Conservation (phyloP, 2,329 filamentous ascomycete species). For the Alternaria alternata region DNA sequence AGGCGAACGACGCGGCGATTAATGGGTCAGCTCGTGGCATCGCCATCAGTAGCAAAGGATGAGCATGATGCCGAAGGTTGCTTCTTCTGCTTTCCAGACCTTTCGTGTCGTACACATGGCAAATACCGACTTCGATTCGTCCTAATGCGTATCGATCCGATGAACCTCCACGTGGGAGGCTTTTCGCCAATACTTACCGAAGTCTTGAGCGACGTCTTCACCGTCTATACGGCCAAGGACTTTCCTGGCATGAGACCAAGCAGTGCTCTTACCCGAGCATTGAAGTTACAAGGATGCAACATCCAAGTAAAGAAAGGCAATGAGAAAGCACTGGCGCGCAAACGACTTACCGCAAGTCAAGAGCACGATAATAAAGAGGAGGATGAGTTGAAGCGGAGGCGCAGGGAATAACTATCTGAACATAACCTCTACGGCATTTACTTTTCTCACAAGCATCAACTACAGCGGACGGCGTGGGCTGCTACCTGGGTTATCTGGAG, state of each 20-base stretch:
- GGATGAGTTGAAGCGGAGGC: conserved; percentile 48
- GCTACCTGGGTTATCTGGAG: conserved; percentile 43
- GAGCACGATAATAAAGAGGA: conserved; percentile 54
- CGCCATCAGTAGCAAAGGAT: conserved; percentile 78
- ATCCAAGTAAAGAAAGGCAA: conserved; percentile 90
- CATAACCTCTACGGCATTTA: neutral
- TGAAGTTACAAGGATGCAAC: conserved; percentile 82
- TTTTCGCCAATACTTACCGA: conserved; percentile 60
- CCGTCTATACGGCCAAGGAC: conserved; percentile 83
- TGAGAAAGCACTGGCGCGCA: conserved; percentile 63
- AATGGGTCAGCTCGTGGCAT: conserved; percentile 81
- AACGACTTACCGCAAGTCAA: conserved; percentile 49
- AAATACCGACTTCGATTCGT: conserved; percentile 78
- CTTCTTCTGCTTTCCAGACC: conserved; percentile 86
- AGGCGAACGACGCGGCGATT: conserved; percentile 75
- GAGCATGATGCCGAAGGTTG: conserved; percentile 77
- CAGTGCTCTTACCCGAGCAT: conserved; percentile 73
- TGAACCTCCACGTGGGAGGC: conserved; percentile 62
- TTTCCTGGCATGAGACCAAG: conserved; percentile 86
- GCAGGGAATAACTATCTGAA: conserved; percentile 41
- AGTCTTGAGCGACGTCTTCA: conserved; percentile 74
- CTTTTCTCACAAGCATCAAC: conserved; percentile 25
- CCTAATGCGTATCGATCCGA: conserved; percentile 74
- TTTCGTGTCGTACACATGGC: conserved; percentile 80
- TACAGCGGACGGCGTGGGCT: conserved; percentile 37